Evolutionary conservation across 108 stramenopile genomes (phyloP).

Genomic region (Cyclotella atomus): DNA sequence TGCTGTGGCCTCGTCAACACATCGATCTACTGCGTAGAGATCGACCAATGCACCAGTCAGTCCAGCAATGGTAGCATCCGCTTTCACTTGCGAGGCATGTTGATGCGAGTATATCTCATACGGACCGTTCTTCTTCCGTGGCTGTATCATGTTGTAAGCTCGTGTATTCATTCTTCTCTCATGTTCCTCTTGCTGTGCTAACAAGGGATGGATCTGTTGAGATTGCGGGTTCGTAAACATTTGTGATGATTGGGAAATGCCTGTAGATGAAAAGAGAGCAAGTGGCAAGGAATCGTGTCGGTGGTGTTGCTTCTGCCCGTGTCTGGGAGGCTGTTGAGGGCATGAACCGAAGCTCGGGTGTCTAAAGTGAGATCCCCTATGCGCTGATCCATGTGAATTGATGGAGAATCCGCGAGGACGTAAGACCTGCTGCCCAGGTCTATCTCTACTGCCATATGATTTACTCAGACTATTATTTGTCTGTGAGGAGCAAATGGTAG

Average conservation of each 20-base stretch:
- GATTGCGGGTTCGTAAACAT: neutral
- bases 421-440: neutral
- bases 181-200: slow-evolving; percentile 2
- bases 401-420: slow-evolving; percentile 35
- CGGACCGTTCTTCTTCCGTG: slow-evolving; percentile 11
- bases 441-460: slow-evolving; percentile 6
- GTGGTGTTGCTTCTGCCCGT: slow-evolving; percentile 20
- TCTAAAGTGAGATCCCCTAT: neutral
- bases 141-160: slow-evolving; percentile 16
- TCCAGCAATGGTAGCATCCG: slow-evolving; percentile 45
- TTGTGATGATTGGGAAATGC: neutral
- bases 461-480: slow-evolving; percentile 40
- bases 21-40: slow-evolving; percentile 40
- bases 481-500: slow-evolving; percentile 36
- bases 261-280: neutral
- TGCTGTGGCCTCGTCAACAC: slow-evolving; percentile 32
- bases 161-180: slow-evolving; percentile 7
- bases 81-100: slow-evolving; percentile 38
- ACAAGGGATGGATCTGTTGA: slow-evolving; percentile 16
- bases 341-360: slow-evolving; percentile 18
- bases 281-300: slow-evolving; percentile 9
- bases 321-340: slow-evolving; percentile 1
- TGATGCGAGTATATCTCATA: too few relatives aligned
- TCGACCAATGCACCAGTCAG: slow-evolving; percentile 28
- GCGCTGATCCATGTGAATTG: slow-evolving; percentile 12